phyloP scores from a whole-genome alignment of 140 eudicot species.

The Bidens hawaiensis region DNA sequence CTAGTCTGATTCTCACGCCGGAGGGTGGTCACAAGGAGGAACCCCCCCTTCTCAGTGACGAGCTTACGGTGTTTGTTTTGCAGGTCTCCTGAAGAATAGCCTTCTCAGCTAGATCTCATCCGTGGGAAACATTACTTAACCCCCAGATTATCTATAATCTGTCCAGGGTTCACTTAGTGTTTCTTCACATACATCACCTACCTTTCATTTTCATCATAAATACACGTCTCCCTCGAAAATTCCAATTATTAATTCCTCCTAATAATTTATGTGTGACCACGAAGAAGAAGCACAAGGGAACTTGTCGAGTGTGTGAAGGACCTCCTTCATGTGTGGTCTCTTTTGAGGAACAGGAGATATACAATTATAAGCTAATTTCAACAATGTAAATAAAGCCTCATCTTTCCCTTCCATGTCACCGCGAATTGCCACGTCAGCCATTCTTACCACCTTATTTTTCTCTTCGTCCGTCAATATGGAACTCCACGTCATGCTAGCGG shows the following conservation, averaged over 20 bases:
- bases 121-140: no score
- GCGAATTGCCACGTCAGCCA: constrained; percentile 80
- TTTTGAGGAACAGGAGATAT: constrained; percentile 74
- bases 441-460: constrained; percentile 51
- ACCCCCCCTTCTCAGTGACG: no score
- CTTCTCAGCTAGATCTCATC: no score
- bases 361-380: constrained; percentile 75
- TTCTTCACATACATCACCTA: constrained; percentile 29
- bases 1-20: no score
- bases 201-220: constrained; percentile 34
- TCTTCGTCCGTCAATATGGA: constrained; percentile 51
- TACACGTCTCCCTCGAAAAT: constrained; percentile 29
- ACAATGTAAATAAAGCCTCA: constrained; percentile 51
- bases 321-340: constrained; percentile 97
- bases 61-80: no score
- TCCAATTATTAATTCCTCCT: constrained; percentile 1
- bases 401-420: constrained; percentile 90
- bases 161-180: no score
- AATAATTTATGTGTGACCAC: constrained; percentile 29
- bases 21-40: no score
- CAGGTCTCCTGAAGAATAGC: no score
- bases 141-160: no score
- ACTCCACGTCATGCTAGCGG: constrained; percentile 44
- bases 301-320: constrained; percentile 73
- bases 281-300: constrained; percentile 54